Evolutionary conservation across 176 grass and related monocot species (phyloP), one percentile per base, ranked within the genome.

Genomic region (Tillandsia fasciculata): DNA sequence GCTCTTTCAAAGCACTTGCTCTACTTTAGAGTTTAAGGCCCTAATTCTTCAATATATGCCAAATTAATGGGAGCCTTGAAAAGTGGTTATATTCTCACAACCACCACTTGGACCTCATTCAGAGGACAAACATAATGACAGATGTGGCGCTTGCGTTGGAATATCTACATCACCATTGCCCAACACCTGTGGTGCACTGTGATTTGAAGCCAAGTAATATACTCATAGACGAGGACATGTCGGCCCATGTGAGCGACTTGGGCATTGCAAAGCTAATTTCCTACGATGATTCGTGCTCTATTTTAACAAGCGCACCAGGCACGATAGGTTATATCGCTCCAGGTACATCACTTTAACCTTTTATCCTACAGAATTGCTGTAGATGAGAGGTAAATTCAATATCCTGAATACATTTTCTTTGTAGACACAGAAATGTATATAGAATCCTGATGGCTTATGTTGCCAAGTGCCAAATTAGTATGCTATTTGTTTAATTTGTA

Each of bases 161-260:
- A 78, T 85, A 81, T 14, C 78, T 85, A 6, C 83, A 85, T 70
- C 73, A 85, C 50, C 78, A 64, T 0, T 64, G 68, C 23, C 76
- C 53, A 17, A 69, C 76, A 63, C 68, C 66, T 64, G 78, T 81
- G 12, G 49, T 85, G 78, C 83, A 85, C 71, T 85, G 74, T 47
- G 83, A 85, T 77, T 72, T 85, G 61, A 81, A 85, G 57, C 74
- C 83, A 33, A 81, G 65, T 64, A 85, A 85, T 69, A 54, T 85
- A 10, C 80, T 85, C 73, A 73, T 85, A 4, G 83, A 85, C 23
- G 47, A 56, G 11, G 73, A 77, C 69, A 85, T 81, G 78, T 64
- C 26, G 67, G 83, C 83, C 49, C 74, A 77, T 68, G 63, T 85
- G 56, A 50, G 77, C 12, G 83, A 85, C 54, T 85, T 85, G 2